Evolutionary conservation across 805 yeast species (phyloP).

Genomic region (Metschnikowia baotianmanensis): DNA sequence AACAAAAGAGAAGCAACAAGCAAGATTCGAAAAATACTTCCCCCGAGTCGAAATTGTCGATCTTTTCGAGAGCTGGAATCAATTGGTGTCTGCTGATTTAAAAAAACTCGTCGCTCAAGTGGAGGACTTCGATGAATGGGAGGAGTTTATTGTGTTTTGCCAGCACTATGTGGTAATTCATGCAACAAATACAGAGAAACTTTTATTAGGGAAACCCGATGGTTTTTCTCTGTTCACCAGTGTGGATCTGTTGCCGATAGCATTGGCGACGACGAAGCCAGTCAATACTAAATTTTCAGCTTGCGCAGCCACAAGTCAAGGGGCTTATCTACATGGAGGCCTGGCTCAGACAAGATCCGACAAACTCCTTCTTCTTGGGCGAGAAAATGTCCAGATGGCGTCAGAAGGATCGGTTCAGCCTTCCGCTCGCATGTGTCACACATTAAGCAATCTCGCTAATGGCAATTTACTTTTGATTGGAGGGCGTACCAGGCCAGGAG

Average conservation of each 20-base stretch:
- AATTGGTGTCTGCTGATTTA: constrained; percentile 35
- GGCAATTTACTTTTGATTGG: constrained; percentile 48
- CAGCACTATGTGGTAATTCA: constrained; percentile 73
- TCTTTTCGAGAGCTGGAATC: constrained; percentile 57
- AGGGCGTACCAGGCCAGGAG: constrained; percentile 64
- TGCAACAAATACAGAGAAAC: constrained; percentile 45
- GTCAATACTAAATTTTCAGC: constrained; percentile 42
- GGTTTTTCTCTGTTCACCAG: not conserved
- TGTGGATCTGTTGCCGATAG: not conserved
- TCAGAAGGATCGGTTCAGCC: constrained; percentile 21
- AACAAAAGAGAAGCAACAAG: constrained; percentile 44
- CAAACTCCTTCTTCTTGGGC: constrained; percentile 2
- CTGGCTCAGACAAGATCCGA: constrained; percentile 30
- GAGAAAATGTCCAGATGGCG: not conserved
- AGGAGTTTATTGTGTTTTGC: constrained; percentile 71
- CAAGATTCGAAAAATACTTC: constrained; percentile 52
- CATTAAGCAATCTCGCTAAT: constrained; percentile 35
- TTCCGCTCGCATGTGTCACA: constrained; percentile 57
- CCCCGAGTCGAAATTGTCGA: constrained; percentile 49
- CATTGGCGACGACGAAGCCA: not conserved
- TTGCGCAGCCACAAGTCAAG: constrained; percentile 16
- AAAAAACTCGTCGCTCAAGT: constrained; percentile 44
- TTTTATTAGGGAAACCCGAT: not conserved
- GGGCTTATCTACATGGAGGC: constrained; percentile 41
- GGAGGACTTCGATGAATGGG: constrained; percentile 82